Evolutionary conservation across 495 filamentous ascomycete genomes (phyloP).

Genomic region (Penicillium simplicissimum): DNA sequence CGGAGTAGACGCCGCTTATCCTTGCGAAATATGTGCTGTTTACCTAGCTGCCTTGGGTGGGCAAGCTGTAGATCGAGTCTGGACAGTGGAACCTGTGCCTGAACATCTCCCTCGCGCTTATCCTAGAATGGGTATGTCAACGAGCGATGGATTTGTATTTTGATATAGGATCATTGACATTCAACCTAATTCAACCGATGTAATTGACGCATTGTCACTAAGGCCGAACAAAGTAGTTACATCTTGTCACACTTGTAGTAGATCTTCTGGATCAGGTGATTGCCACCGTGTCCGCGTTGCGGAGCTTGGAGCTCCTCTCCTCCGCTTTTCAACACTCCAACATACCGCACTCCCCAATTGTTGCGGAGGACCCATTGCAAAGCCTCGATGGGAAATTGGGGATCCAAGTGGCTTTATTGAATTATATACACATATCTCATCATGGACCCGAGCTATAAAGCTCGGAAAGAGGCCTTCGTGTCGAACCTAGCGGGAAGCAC

Average conservation of each 20-base stretch:
- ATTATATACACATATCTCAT: constrained; percentile 2
- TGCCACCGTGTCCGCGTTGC: constrained; percentile 12
- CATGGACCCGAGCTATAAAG: constrained; percentile 75
- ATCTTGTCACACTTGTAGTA: not conserved
- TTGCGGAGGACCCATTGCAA: not conserved
- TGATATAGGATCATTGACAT: not conserved
- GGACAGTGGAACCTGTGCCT: not conserved
- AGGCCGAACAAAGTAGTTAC: too few species aligned
- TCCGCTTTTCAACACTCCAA: not conserved
- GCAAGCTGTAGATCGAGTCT: not conserved
- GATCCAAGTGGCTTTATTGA: not conserved
- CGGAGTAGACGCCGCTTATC: not conserved
- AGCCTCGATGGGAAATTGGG: not conserved
- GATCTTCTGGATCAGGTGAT: constrained; percentile 14
- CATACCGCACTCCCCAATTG: not conserved
- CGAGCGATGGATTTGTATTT: not conserved
- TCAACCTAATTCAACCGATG: not conserved
- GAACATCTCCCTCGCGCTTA: not conserved
- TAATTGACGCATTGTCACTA: not conserved
- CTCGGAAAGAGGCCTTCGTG: constrained; percentile 91
- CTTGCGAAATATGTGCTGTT: not conserved
- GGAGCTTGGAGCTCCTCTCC: constrained; percentile 7
- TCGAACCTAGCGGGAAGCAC: constrained; percentile 85
- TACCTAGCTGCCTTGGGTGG: not conserved
- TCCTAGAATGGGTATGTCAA: too few species aligned